Base-by-base conservation (phyloP, 768 basidiomycete genomes). In the Russula virescens region DNA sequence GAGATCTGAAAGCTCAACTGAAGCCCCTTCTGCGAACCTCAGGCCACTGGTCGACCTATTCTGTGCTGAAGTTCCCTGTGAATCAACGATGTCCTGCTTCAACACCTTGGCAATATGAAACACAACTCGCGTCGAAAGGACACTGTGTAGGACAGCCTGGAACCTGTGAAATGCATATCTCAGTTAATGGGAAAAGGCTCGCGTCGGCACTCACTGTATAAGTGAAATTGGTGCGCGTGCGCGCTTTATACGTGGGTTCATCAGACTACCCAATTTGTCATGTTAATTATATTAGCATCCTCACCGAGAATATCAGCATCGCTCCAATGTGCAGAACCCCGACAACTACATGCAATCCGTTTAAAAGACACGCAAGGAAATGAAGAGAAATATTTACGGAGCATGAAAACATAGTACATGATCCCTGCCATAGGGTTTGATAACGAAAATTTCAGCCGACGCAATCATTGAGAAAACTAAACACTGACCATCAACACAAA, bases 391-490 rank as follows among this genome's bases (percentile, higher is more conserved):
- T 14, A 14, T 58, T 59, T 25, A 66, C 58, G 31, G 25, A 65
- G 28, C 63, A 66, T 60, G 63, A 65, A 65, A 16, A 66, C 49
- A 13, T 60, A 66, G 48, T 66, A 66, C 6, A 66, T 64, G 5
- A 60, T 31, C 7, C 65, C 65, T 66, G 23, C 10, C 3, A n/a
- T n/a, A n/a, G n/a, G n/a, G n/a, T n/a, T n/a, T 25, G 60, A 50
- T 16, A 13, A 16, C 16, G 38, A 26, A 1, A n/a, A n/a, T 5
- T 10, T 63, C 19, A 53, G 35, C 47, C 7, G 5, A 16, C 21
- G 6, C 31, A 1, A 46, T 21, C 18, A 46, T 18, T n/a, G 26
- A 16, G 10, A 21, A 8, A 3, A 3, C 42, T 19, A 18, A 43
- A 16, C 8, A 43, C 35, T 5, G 19, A 66, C 65, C 65, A 13